Base-by-base conservation (phyloP, 495 filamentous ascomycete genomes). In the Aspergillus diversus region DNA sequence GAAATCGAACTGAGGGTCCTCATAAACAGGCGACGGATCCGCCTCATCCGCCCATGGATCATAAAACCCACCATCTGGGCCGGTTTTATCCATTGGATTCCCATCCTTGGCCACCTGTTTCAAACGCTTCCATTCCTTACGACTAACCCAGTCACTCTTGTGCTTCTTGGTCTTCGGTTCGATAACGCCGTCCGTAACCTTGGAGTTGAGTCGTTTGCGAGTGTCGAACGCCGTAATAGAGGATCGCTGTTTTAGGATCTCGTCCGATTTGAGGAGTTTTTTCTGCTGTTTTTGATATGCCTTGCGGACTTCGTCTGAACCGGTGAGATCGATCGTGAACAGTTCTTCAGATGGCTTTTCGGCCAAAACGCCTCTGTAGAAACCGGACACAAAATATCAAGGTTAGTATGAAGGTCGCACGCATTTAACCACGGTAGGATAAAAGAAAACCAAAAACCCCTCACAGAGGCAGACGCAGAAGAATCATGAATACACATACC, bases 201-300 rank as follows among this genome's bases (percentile, higher is more conserved):
- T 81, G 8, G 75, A 71, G 46, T 82, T 85, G 13, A 83, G 67
- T 33, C 95, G 87, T 76, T 97, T 99, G 63, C 87, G 84, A 35
- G 84, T 81, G 27, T 89, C 83, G 2, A 98, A 84, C 5, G 88
- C 87, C 0, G 92, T 89, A 27, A 97, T 83, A 5, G 86, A 90
- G 42, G 92, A 96, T 46, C 95, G 86, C 64, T 87, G 83, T 5
- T 92, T 89, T 56, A 99, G 86, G 61, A 99, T 98, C 72, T 97
- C 90, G 65, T 98, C 93, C 56, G 87, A 83, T 75, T 91, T 96
- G 57, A 98, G 84, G 12, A 84, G 80, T 74, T 57, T 63, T 21
- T 95, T 96, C 71, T 87, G 81, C 47, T 75, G 73, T 70, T 90
- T 90, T 47, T 84, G 75, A 67, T 86, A 82, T 59, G 82, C 76